Base-by-base conservation (phyloP, 352 stramenopile species). In the Phytophthora tubulina region DNA sequence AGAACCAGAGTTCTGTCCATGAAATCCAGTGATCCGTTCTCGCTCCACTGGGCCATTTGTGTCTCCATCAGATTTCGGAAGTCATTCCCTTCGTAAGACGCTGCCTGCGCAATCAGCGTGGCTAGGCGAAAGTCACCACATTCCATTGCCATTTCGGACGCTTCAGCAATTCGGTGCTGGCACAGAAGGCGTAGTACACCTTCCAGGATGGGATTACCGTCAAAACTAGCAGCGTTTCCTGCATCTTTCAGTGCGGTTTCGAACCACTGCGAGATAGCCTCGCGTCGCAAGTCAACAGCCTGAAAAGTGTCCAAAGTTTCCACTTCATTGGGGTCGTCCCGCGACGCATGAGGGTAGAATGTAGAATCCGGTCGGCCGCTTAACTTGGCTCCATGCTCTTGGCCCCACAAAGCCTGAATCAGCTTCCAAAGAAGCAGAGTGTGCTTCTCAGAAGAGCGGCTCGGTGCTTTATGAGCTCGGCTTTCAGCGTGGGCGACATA, bases 201-300 rank as follows among this genome's bases (percentile, higher is more conserved):
- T 52, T 82, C 60, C 15, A 72, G 63, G 6, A 56, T 84, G 17
- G 80, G 58, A 39, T 32, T 60, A 17, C 15, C 15, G 42, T 67
- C 63, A 57, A 54, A 69, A 65, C 31, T 52, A 38, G 38, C 50
- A 30, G n/a, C 27, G 21, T 30, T 38, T 13, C 53, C 57, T 13
- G 54, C 51, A 58, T 70, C 54, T 39, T 70, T 62, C 31, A 92
- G 50, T 2, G 85, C 82, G 30, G 67, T 57, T 67, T 94, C 86
- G 58, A 95, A 90, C 88, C 88, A 95, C 48, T 80, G 87, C 4
- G 86, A 92, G 15, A 93, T 89, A 0, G 85, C 84, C 58, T 93
- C 84, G 15, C 88, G 85, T 2, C 88, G 84, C 46, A 94, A 55
- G 57, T 94, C 86, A 8, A 92, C 72, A 48, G 76, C 87, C 54